Evolutionary conservation across 2,329 filamentous ascomycete genomes (phyloP), one percentile per base, ranked within the genome.

Genomic region (Epichloe scottii): DNA sequence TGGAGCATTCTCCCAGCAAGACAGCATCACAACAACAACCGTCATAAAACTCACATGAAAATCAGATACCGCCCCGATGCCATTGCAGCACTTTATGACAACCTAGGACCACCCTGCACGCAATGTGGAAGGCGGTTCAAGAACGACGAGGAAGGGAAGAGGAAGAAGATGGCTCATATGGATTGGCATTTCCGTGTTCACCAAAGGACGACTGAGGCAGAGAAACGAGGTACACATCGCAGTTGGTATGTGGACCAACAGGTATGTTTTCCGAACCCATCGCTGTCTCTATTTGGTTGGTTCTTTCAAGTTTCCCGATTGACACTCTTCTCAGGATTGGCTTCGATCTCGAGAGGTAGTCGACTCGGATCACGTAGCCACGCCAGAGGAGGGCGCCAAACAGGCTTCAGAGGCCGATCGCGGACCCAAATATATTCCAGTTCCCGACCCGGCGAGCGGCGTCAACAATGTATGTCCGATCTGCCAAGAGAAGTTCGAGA

Each of bases 131-230:
- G 90, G 53, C 84, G 93, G 2, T 98, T 98, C 66, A 78, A 78
- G 50, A 79, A 79, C 4, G 87, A 87, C 46, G 80, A 83, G 12
- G 82, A 87, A 56, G 91, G 91, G 12, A 86, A 82, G 60, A 83
- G 84, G 63, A 87, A 86, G 72, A 97, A 97, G 71, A 87, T 84
- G 23, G 82, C 85, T 3, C 93, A 98, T 64, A 84, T 98, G 74
- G 93, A 98, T 68, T 98, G 93, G 93, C 93, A 98, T 68, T 98
- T 98, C 71, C 84, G 85, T 51, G 90, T 91, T 23, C 91, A 96
- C 62, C 86, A 90, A 61, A 84, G 89, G 44, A 88, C 94, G 68
- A 82, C 83, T 3, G 91, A 97, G 59, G 84, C 87, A 14, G 83
- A 88, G 62, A 91, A 88, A 64, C 80, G 88, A 54, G 89, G 87